These are phyloP conservation scores for Hyphochytrium catenoides DNA, from an alignment of 352 stramenopile genomes.

Conservation along the genomic window DNA sequence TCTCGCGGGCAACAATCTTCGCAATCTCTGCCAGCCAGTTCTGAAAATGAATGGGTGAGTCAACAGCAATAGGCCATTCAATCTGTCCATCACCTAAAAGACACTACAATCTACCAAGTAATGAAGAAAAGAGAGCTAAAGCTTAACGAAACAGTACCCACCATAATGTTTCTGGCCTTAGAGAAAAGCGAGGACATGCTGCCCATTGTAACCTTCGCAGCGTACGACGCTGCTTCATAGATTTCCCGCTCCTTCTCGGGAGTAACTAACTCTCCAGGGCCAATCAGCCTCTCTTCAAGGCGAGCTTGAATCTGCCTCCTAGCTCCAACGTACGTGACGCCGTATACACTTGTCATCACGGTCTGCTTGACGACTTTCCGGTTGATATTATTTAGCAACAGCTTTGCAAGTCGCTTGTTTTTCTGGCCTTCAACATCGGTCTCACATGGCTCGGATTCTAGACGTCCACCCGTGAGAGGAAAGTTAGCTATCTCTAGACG, in stretches of 20 bases:
- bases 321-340: constrained; percentile 97
- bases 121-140: too few relatives aligned
- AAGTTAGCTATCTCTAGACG: too few relatives aligned
- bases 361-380: constrained; percentile 98
- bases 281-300: constrained; percentile 70
- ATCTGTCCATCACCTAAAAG: too few relatives aligned
- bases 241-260: constrained; percentile 56
- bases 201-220: constrained; percentile 82
- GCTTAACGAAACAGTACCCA: too few relatives aligned
- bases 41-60: too few relatives aligned
- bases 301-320: constrained; percentile 91
- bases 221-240: constrained; percentile 66
- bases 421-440: neutral
- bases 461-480: too few relatives aligned
- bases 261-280: constrained; percentile 40
- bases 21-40: constrained; percentile 43
- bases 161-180: constrained; percentile 84
- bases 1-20: constrained; percentile 32
- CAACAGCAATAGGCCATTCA: too few relatives aligned
- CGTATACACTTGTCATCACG: constrained; percentile 99
- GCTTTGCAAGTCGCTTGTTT: constrained; percentile 20
- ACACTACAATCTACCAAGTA: too few relatives aligned
- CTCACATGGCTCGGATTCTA: constrained; percentile 2
- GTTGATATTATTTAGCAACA: constrained; percentile 41
- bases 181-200: constrained; percentile 91